Conservation (phyloP, 2,329 filamentous ascomycete species). For the Trichoderma sp. region DNA sequence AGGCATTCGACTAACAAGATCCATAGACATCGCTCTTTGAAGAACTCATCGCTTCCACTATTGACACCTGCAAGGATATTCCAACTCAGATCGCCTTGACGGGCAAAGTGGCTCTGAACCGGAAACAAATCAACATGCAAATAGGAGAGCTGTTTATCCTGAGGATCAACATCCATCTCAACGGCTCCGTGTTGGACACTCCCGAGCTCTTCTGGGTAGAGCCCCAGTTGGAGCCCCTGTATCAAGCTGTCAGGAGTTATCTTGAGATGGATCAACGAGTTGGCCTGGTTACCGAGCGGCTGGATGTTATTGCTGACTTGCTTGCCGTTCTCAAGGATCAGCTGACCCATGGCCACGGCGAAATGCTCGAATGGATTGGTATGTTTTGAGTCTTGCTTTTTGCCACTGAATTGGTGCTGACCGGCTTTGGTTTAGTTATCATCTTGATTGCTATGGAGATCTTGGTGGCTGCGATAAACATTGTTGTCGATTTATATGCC, state of each 20-base stretch:
- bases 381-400: constrained; percentile 34
- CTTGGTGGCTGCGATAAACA: constrained; percentile 87
- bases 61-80: constrained; percentile 88
- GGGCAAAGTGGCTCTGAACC: constrained; percentile 83
- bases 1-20: background rate
- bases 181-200: constrained; percentile 92
- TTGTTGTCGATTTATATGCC: constrained; percentile 85
- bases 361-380: constrained; percentile 89
- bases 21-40: constrained; percentile 85
- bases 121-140: constrained; percentile 97
- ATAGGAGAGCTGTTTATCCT: constrained; percentile 98
- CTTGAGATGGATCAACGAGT: constrained; percentile 98
- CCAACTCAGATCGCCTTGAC: constrained; percentile 89
- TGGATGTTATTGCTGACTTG: constrained; percentile 86
- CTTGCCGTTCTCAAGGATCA: constrained; percentile 93
- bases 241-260: constrained; percentile 91
- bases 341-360: constrained; percentile 86
- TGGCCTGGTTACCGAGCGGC: constrained; percentile 77
- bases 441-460: constrained; percentile 95
- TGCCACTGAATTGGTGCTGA: constrained; percentile 19
- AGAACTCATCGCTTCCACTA: constrained; percentile 89
- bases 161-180: constrained; percentile 95
- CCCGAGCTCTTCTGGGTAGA: constrained; percentile 99
- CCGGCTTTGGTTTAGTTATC: constrained; percentile 63
- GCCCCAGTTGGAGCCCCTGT: constrained; percentile 92